Evolutionary conservation across 2,329 filamentous ascomycete species (phyloP), one percentile per base, ranked within the genome.

Genomic region (Phyllosticta ampelicida): DNA sequence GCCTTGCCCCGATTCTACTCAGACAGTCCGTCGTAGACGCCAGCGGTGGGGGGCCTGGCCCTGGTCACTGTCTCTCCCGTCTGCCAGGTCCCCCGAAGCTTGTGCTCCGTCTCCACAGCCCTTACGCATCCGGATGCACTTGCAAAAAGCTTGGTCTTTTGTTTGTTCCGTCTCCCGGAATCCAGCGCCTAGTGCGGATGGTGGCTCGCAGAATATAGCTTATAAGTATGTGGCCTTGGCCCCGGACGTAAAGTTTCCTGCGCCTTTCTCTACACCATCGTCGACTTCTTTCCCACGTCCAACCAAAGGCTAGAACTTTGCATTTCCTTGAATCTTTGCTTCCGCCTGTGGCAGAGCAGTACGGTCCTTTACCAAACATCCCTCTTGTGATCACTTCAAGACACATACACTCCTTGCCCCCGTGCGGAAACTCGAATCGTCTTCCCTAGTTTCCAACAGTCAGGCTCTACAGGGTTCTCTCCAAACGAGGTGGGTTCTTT

Each of bases 301-400:
- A 56, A 13, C 56, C 21, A 44, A 51, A 58, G 56, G 56, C 56
- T 54, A 58, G 56, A 23, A 51, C 56, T 58, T 58, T 51, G 18
- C 13, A 8, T 48, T 58, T 54, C 50, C 18, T 58, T 54, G n/a
- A 48, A 36, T 53, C n/a, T 59, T 59, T 48, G 57, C 23, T 59
- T 53, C 10, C 20, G 57, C 57, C 57, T 59, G 57, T 23, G 57
- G 57, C 57, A 21, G 57, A 59, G 23, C 57, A 54, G 50, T 36
- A 56, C 53, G 9, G 28, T 59, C 57, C 57, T 59, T 59, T 20
- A 19, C 36, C n/a, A 48, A 16, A 53, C 5, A n/a, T n/a, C n/a
- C 11, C 20, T 50, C 48, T 52, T 53, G 56, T 58, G 51, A 58
- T 54, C 18, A 23, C 52, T 44, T 21, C 52, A 51, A 58, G 51